Percentiles rank a stretch among this genome's conserved stretches.
These are phyloP conservation scores for Leishmania turanica DNA, from an alignment of 208 protist species.

Conservation along the genomic window DNA sequence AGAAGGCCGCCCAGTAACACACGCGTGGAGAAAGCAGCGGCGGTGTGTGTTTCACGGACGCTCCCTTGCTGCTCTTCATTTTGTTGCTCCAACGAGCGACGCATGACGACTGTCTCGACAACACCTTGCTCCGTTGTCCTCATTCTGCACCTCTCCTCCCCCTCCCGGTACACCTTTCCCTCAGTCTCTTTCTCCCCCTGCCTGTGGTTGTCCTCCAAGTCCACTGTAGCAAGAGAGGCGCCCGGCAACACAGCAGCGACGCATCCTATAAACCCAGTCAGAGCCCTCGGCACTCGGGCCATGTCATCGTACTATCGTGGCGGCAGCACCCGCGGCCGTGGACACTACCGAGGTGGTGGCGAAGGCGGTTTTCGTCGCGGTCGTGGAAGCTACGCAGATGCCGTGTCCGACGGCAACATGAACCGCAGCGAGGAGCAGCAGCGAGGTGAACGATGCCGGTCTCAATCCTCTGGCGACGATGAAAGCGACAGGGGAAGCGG, in stretches of 20 bases:
- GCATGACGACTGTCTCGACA: neutral
- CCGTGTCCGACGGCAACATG: neutral
- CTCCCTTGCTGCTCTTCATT: neutral
- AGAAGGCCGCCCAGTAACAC: too few relatives aligned
- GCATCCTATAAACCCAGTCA: neutral
- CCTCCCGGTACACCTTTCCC: neutral
- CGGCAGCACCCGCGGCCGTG: neutral
- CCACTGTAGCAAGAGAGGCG: neutral
- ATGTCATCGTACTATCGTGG: constrained; percentile 24
- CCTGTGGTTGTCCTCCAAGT: neutral
- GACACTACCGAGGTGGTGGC: neutral
- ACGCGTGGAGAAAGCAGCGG: too few relatives aligned
- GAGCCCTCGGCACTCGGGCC: neutral
- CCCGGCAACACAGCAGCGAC: neutral
- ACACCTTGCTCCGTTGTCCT: neutral
- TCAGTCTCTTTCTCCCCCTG: neutral
- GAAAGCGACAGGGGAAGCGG: constrained; percentile 5
- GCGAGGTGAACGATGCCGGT: neutral
- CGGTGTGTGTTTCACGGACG: too few relatives aligned
- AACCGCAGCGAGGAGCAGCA: neutral
- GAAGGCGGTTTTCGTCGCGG: neutral
- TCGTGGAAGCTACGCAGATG: constrained; percentile 11
- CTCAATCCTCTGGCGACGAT: constrained; percentile 10
- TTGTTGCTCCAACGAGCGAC: neutral
- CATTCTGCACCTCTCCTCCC: neutral